Percentiles rank a stretch among this genome's conserved stretches.
Conservation (phyloP, 331 rosid genomes). For the Cydonia oblonga region DNA sequence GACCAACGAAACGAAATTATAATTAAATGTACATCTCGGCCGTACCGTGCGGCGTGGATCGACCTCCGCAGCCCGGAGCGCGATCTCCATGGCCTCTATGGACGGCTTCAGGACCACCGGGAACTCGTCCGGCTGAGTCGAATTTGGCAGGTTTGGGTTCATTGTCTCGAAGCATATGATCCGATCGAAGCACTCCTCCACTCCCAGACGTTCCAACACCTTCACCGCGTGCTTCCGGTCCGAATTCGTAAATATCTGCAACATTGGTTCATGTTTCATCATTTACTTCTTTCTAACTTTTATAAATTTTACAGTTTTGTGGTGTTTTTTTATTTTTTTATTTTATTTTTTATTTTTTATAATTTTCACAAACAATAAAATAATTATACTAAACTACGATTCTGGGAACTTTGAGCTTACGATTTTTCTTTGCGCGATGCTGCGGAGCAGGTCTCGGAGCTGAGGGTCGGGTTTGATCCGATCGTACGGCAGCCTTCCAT, state of each 20-base stretch:
- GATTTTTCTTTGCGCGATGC: conserved; percentile 58
- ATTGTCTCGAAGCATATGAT: conserved; percentile 78
- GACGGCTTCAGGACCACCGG: conserved; percentile 81
- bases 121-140: conserved; percentile 51
- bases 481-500: conserved; percentile 83
- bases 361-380: not conserved
- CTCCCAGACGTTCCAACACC: conserved; percentile 47
- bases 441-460: conserved; percentile 43
- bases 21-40: not conserved
- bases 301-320: too few species aligned
- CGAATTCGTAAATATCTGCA: conserved; percentile 74
- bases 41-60: conserved; percentile 68
- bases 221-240: conserved; percentile 62
- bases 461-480: conserved; percentile 49
- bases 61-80: conserved; percentile 36
- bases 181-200: conserved; percentile 54
- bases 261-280: not conserved
- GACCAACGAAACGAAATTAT: not conserved
- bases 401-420: conserved; percentile 10
- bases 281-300: not conserved
- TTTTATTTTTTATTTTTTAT: too few species aligned
- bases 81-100: conserved; percentile 48
- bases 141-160: conserved; percentile 56
- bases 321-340: too few species aligned
- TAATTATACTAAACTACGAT: not conserved